Base-by-base conservation (phyloP, 805 yeast species). In the Candida ipomoeae region DNA sequence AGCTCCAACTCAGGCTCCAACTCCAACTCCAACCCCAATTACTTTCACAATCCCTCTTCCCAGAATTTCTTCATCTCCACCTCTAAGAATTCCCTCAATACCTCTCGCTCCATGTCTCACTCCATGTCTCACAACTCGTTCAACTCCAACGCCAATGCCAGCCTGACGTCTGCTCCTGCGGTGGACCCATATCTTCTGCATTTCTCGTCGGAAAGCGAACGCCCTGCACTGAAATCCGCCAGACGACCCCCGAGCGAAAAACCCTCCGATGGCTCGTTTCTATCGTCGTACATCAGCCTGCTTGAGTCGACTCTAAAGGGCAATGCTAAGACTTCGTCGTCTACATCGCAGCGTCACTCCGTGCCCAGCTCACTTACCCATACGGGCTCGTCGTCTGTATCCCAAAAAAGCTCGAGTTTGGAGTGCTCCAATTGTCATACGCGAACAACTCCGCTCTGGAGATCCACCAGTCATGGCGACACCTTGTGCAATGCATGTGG, bases 401-500 rank as follows among this genome's bases (percentile, higher is more conserved):
- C 48, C 49, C 40, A 45, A 48, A 36, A 55, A 47, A n/a, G 52
- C 51, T 36, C 48, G 23, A 40, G 58, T 2, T 56, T 70, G 18
- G 74, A 67, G 50, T 74, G 78, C 51, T 58, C 73, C 18, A 73
- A 74, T 58, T 74, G 78, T 54, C 69, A 69, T 38, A 73, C 78
- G 5, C 66, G 62, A 51, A 73, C 78, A 4, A 73, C 78, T 1
- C 78, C 78, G 10, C 57, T 74, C 20, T 74, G 78, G 78, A 62
- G 78, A 38, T 72, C 69, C 51, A 63, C 75, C 10, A 67, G 65
- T 54, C 64, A 66, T 40, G 78, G 78, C 6, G 75, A 71, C 45
- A 63, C 73, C 40, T 61, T 74, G 29, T 74, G 78, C 53, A 74
- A 74, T 55, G 78, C 78, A 1, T 74, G 78, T 52, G 78, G 78